These are phyloP conservation scores for Colletotrichum destructivum DNA, from an alignment of 2,329 filamentous ascomycete genomes.

Conservation along the genomic window DNA sequence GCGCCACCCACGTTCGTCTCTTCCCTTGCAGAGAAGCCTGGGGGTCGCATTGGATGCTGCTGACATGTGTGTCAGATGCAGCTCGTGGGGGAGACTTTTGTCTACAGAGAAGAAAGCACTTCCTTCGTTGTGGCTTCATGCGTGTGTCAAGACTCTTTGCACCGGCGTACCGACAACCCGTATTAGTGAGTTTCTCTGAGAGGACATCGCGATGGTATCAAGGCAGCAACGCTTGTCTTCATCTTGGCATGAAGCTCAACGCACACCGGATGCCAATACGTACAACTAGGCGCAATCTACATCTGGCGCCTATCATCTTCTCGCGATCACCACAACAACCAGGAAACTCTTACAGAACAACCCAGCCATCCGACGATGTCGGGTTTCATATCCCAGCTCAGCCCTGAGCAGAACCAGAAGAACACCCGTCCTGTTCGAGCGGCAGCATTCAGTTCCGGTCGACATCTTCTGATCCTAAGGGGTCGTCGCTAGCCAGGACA, in stretches of 20 bases:
- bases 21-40: conserved; percentile 4
- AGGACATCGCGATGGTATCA: no score
- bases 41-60: conserved; percentile 3
- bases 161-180: no score
- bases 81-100: conserved; percentile 13
- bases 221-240: background rate
- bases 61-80: conserved; percentile 36
- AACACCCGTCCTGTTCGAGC: background rate
- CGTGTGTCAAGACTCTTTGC: background rate
- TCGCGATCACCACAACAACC: conserved; percentile 14
- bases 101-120: conserved; percentile 26
- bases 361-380: conserved; percentile 5
- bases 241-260: background rate
- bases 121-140: conserved; percentile 15
- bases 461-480: conserved; percentile 24
- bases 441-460: conserved; percentile 32
- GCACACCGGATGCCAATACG: no score
- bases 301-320: conserved; percentile 1
- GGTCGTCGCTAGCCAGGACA: background rate
- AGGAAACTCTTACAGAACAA: background rate
- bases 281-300: no score
- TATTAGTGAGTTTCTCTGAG: background rate
- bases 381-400: conserved; percentile 29
- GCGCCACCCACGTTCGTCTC: conserved; percentile 23
- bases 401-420: background rate